Base-by-base conservation (phyloP, 2,329 filamentous ascomycete genomes). In the Paraphoma chrysanthemicola region DNA sequence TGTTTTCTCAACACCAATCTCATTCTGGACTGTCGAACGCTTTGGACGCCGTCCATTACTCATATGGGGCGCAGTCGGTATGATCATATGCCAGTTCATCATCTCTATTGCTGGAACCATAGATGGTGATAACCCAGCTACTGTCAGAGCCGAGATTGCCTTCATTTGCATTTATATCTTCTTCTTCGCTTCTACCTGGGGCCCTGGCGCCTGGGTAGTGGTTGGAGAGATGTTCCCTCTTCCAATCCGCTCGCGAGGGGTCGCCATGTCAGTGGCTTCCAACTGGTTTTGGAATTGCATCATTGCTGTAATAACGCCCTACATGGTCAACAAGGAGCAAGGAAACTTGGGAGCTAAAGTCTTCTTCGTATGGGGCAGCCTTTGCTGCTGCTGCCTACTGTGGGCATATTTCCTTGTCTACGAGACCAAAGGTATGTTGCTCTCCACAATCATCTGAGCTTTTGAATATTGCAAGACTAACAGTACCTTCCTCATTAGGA, bases 151-250 rank as follows among this genome's bases (percentile, higher is more conserved):
- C 38, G 80, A 93, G 86, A 92, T 96, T 64, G 88, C 91, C 48
- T 94, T 96, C 81, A 95, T 96, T 74, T 90, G 89, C 81, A 89
- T 96, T 82, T 94, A 92, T 85, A 93, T 96, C 83, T 90, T 91
- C 83, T 93, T 89, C 82, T 96, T 96, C 76, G 92, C 92, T 58
- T 88, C 85, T 59, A 96, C 92, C 64, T 96, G 92, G 92, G 92
- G 92, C 55, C 91, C 92, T 12, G 89, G 82, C 63, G 84, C 83
- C 48, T 87, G 85, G 85, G 82, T 84, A 60, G 85, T 96, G 67
- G 93, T 95, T 72, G 92, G 92, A 72, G 92, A 97, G 82, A 90
- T 95, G 78, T 96, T 91, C 87, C 92, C 92, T 57, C 87, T 96
- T 51, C 91, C 91, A 66, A 94, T 96, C 80, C 91, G 93, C 73